Evolutionary conservation across 352 stramenopile species (phyloP).

Genomic region (Blastocystis sp.): DNA sequence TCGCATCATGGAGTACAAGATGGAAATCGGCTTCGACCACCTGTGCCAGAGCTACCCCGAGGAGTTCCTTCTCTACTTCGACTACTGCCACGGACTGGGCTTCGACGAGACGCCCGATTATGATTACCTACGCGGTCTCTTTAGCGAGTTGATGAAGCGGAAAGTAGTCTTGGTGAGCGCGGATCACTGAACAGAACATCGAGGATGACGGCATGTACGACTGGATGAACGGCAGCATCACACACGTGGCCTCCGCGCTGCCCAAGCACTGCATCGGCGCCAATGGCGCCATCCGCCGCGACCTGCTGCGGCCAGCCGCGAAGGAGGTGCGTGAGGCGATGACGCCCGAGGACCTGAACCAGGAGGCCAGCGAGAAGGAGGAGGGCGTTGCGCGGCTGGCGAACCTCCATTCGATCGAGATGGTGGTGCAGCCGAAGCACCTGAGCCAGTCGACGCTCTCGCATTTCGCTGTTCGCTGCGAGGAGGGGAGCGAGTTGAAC

Average conservation of each 20-base stretch:
- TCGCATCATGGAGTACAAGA: conserved; percentile 90
- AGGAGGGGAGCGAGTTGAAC: no score
- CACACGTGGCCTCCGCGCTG: not conserved
- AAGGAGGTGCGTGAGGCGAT: conserved; percentile 5
- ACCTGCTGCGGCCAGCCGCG: conserved; percentile 16
- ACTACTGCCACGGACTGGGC: conserved; percentile 85
- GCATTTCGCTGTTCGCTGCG: no score
- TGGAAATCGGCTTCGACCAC: conserved; percentile 74
- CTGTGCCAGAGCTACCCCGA: conserved; percentile 75
- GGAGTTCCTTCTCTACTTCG: conserved; percentile 75
- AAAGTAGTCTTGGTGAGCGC: not conserved
- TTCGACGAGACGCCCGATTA: conserved; percentile 92
- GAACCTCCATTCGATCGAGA: no score
- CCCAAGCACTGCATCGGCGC: conserved; percentile 35
- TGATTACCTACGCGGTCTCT: conserved; percentile 84
- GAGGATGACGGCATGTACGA: conserved; percentile 67
- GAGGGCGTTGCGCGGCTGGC: not conserved
- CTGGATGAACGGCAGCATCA: conserved; percentile 46
- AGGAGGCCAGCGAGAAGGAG: not conserved
- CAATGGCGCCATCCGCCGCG: not conserved
- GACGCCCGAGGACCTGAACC: not conserved
- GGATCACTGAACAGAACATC: not conserved
- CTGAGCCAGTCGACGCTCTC: no score
- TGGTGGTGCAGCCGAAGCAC: no score
- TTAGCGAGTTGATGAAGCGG: conserved; percentile 71